Conservation (phyloP, 345 rosid genomes). For the Ailanthus altissimus region DNA sequence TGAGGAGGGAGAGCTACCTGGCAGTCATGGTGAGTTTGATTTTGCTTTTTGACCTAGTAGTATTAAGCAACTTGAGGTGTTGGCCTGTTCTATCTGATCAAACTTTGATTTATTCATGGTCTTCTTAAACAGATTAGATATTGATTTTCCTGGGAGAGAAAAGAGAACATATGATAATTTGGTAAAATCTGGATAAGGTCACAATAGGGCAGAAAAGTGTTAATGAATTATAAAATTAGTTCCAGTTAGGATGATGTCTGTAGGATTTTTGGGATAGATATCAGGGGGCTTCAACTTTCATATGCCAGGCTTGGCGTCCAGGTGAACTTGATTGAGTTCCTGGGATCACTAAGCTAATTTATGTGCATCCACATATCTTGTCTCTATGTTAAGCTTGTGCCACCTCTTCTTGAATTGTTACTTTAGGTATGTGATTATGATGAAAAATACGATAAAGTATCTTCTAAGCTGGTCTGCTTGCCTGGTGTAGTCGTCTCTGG, state of each 20-base stretch:
- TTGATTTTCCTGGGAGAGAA: not conserved
- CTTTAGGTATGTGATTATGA: not conserved
- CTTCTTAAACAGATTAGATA: not conserved
- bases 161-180: not conserved
- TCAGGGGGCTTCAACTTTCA: not conserved
- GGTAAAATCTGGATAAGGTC: not conserved
- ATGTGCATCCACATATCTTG: conserved; percentile 6
- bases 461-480: conserved; percentile 20
- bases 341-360: not conserved
- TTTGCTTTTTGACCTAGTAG: conserved; percentile 5
- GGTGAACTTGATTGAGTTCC: conserved; percentile 19
- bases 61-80: conserved; percentile 5
- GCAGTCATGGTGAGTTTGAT: conserved; percentile 67
- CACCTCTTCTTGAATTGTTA: not conserved
- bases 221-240: not conserved
- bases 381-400: not conserved
- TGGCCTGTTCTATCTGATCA: not conserved
- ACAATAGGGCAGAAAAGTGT: not conserved
- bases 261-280: not conserved
- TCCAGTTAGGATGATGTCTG: not conserved
- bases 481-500: conserved; percentile 79
- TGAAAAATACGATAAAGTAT: not conserved
- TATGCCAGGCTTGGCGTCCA: not conserved
- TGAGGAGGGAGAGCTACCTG: conserved; percentile 99
- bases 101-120: not conserved